Base-by-base conservation (phyloP, 345 rosid genomes). In the Angophora floribunda region DNA sequence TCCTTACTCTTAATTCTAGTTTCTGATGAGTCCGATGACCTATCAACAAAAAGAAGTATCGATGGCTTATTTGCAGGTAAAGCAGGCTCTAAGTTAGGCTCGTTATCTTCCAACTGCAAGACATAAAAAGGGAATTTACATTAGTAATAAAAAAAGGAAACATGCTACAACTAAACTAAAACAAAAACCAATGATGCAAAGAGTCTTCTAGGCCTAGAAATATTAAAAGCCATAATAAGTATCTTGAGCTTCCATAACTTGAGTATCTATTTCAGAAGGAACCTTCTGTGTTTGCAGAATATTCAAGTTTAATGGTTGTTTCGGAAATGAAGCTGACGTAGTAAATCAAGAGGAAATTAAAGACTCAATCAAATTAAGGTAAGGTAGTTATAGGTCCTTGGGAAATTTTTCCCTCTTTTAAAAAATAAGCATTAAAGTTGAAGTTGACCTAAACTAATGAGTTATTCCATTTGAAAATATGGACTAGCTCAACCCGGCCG, bases 11-110 rank as follows among this genome's bases (percentile, higher is more conserved):
- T 93, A 87, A 90, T 91, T 90, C 95, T 95, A 75, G 90, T 92
- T 89, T 95, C 94, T 90, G 89, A 88, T 44, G 91, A 92, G 67
- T 91, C 93, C 50, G 95, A 92, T 87, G 94, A 95, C 93, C 98
- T 95, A 90, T 97, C 99, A 89, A 98, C 96, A 90, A 98, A 95
- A 67, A 98, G 95, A 90, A 98, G 93, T 61, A 95, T 87, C 2
- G 98, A 98, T 36, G 98, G 96, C 92, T 93, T 92, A 90, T 92
- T 91, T 92, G 94, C 92, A 86, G 98, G 96, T 87, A 97, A 91
- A 89, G 91, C 91, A 65, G 91, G 91, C 88, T 91, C 93, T 86
- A 91, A 86, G 90, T 93, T 93, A 87, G 90, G 93, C 86, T 90
- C 92, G 87, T 93, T 89, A 75, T 91, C 92, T 88, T 93, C 95